Evolutionary conservation across 768 basidiomycete genomes (phyloP), one percentile per base, ranked within the genome.

Genomic region (Mycena epipterygia): DNA sequence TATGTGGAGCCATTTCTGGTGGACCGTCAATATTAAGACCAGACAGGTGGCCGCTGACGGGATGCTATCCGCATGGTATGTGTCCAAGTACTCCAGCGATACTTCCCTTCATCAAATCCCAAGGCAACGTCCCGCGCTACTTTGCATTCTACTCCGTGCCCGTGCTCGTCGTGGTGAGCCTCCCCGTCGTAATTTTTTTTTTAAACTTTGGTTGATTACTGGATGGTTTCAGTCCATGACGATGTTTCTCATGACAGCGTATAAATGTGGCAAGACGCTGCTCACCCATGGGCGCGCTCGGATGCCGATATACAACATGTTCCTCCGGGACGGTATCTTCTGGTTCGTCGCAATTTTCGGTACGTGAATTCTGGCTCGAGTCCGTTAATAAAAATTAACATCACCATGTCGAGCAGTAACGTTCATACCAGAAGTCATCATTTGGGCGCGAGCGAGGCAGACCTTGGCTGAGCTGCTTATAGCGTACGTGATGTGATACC

Each of bases 111-210:
- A 60, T 37, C 13, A 5, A 19, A 5, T 42, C 5, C 19, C 8
- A 8, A 68, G 71, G 55, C 12, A 42, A 39, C 33, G 71, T 72
- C 56, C 71, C 71, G 6, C 65, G 71, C 7, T 72, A 58, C 42
- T 72, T 72, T n/a, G 42, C 71, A n/a, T 72, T 72, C 59, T 72
- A 72, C 32, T 72, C 70, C 6, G 42, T 67, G n/a, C 70, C 70
- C 5, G 65, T 71, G 5, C 60, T 71, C 13, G 61, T 71, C 35
- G 70, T 71, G n/a, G 69, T 70, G 41, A 6, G 68, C 8, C 21
- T 12, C 29, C n/a, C 13, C 19, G 25, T 32, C 4, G 1, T n/a
- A n/a, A n/a, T n/a, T n/a, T n/a, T n/a, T n/a, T n/a, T n/a, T n/a
- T n/a, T n/a, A n/a, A 37, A 35, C 5, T 13, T 19, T 61, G n/a